Evolutionary conservation across 208 protist species (phyloP).

Genomic region (Angomonas deanei): DNA sequence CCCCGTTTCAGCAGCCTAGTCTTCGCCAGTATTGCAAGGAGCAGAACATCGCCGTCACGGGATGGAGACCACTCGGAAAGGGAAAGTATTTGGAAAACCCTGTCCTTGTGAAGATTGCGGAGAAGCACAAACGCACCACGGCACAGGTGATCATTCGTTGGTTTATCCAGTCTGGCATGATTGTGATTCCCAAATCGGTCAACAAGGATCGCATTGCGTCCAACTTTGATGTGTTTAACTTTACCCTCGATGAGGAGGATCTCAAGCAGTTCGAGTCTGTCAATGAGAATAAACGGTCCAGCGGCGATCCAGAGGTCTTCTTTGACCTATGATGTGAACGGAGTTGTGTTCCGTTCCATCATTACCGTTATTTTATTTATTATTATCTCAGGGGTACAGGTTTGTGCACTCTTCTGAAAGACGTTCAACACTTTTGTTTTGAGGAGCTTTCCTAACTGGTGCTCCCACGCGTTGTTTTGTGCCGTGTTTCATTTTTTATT

Average conservation of each 20-base stretch:
- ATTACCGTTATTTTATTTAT: no score
- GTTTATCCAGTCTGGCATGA: constrained; percentile 55
- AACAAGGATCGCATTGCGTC: constrained; percentile 72
- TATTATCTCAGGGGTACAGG: no score
- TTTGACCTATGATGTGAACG: constrained; percentile 20
- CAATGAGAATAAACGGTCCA: constrained; percentile 37
- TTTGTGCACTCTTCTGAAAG: no score
- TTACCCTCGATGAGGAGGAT: constrained; percentile 69
- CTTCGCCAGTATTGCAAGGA: constrained; percentile 65
- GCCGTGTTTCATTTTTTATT: not conserved
- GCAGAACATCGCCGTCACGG: constrained; percentile 71
- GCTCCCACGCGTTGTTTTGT: no score
- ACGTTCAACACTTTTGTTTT: no score
- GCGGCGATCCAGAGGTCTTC: constrained; percentile 34
- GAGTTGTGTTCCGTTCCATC: no score
- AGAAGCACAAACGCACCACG: constrained; percentile 39
- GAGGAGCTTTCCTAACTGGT: no score
- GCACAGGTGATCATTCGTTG: constrained; percentile 78
- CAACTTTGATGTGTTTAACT: constrained; percentile 87
- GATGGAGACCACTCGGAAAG: constrained; percentile 80
- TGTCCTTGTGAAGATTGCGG: constrained; percentile 33
- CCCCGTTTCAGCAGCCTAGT: constrained; percentile 45
- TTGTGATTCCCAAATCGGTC: constrained; percentile 84
- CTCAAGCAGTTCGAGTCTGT: constrained; percentile 51
- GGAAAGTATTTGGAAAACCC: constrained; percentile 32